phyloP scores from a whole-genome alignment of 2,329 filamentous ascomycete species.

The Fusarium coffeatum region DNA sequence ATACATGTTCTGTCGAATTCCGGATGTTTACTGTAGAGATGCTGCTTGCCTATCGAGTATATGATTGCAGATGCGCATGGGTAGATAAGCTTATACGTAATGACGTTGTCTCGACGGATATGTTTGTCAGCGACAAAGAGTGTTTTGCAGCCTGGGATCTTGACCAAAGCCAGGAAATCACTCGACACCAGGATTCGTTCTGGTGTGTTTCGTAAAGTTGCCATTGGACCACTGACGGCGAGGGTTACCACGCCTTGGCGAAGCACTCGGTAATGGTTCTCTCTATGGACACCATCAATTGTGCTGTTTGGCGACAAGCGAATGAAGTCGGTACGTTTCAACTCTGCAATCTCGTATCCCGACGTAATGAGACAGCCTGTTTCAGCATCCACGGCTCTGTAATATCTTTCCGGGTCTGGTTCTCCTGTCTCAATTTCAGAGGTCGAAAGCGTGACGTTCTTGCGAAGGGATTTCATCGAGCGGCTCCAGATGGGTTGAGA shows the following conservation, averaged over 20 bases:
- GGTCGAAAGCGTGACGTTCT: not conserved
- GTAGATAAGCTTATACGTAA: slow-evolving; percentile 10
- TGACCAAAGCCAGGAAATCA: slow-evolving; percentile 5
- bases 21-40: slow-evolving; percentile 4
- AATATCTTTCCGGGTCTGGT: not conserved
- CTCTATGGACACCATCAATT: not conserved
- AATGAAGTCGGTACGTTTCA: not conserved
- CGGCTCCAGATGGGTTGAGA: not conserved
- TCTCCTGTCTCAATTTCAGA: not conserved
- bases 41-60: not conserved
- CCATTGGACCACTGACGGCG: slow-evolving; percentile 8
- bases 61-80: slow-evolving; percentile 1
- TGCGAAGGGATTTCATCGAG: not conserved
- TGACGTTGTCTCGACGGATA: not conserved
- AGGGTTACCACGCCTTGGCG: slow-evolving; percentile 1
- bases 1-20: slow-evolving; percentile 1
- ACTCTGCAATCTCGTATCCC: slow-evolving; percentile 10
- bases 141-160: slow-evolving; percentile 2
- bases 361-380: slow-evolving; percentile 18
- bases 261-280: not conserved
- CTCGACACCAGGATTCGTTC: not conserved
- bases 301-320: not conserved
- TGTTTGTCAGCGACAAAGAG: slow-evolving; percentile 9
- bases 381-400: slow-evolving; percentile 2
- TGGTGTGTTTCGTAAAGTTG: not conserved